Conservation (phyloP, 306 rosid species). For the Canavalia ensiformis region DNA sequence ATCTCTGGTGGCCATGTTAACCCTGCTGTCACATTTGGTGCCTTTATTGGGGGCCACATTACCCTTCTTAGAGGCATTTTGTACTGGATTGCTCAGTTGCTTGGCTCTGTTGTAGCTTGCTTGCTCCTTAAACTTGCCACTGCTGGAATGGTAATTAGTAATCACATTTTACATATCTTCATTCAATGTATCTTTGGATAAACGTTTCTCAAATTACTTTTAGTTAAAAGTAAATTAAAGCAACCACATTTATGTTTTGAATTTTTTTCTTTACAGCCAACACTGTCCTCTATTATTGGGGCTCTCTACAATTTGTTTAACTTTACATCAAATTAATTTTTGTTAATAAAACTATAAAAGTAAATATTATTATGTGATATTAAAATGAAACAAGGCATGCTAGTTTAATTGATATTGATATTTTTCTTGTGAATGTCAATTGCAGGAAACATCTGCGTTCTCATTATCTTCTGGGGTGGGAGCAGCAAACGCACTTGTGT, state of each 20-base stretch:
- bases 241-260: no score
- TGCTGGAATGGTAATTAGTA: slow-evolving; percentile 62
- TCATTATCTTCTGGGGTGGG: slow-evolving; percentile 69
- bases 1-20: slow-evolving; percentile 86
- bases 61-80: slow-evolving; percentile 61
- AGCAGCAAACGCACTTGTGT: slow-evolving; percentile 71
- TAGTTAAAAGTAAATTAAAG: no score
- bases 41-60: slow-evolving; percentile 83
- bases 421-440: not conserved
- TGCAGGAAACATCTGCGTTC: slow-evolving; percentile 78
- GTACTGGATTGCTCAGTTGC: slow-evolving; percentile 89
- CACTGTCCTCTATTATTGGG: no score
- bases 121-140: slow-evolving; percentile 77
- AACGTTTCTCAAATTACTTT: no score
- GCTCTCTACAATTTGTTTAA: no score
- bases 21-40: slow-evolving; percentile 87
- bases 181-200: no score
- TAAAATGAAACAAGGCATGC: slow-evolving; percentile 6
- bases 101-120: slow-evolving; percentile 84
- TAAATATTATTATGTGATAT: not conserved
- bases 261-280: no score
- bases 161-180: no score
- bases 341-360: no score
- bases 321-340: no score
- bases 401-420: not conserved